Conservation (phyloP, 176 grass and related monocot species). For the Echinochloa phyllopogon region DNA sequence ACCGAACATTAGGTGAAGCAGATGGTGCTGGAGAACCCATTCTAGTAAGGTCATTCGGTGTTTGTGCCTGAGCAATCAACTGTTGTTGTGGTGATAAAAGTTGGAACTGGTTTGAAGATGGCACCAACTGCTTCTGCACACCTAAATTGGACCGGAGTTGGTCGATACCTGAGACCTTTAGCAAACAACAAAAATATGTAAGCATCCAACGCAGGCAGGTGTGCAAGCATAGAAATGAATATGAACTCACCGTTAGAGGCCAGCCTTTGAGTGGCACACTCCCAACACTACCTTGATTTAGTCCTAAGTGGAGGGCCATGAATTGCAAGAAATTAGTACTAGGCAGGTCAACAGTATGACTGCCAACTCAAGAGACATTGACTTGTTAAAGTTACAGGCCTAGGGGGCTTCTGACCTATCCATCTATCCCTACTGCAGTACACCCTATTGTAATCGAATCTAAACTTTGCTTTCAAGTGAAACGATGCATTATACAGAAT, state of each 20-base stretch:
- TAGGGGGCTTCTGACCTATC: not conserved
- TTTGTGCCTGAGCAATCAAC: conserved; percentile 75
- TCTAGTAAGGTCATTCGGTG: conserved; percentile 74
- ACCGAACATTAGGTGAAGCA: conserved; percentile 75
- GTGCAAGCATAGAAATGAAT: conserved; percentile 16
- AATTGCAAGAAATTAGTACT: conserved; percentile 37
- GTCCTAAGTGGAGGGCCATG: conserved; percentile 55
- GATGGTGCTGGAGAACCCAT: conserved; percentile 84
- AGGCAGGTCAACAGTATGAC: not conserved
- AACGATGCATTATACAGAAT: conserved; percentile 7
- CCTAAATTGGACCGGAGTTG: conserved; percentile 83
- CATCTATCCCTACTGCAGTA: not conserved
- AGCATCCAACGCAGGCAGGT: conserved; percentile 26
- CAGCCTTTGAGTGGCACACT: conserved; percentile 94
- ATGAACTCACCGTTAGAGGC: conserved; percentile 80
- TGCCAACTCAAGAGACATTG: not conserved
- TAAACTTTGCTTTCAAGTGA: not conserved
- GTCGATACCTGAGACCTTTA: conserved; percentile 84
- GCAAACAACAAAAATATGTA: conserved; percentile 45
- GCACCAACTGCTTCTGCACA: conserved; percentile 79
- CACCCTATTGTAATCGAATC: not conserved
- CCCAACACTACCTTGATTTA: conserved; percentile 87
- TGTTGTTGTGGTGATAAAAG: conserved; percentile 81
- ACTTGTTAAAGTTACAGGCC: not conserved
- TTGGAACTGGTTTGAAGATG: conserved; percentile 89